Percentiles rank a stretch among this genome's conserved stretches.
Conservation (phyloP, 345 rosid species). For the Clausena lansium region DNA sequence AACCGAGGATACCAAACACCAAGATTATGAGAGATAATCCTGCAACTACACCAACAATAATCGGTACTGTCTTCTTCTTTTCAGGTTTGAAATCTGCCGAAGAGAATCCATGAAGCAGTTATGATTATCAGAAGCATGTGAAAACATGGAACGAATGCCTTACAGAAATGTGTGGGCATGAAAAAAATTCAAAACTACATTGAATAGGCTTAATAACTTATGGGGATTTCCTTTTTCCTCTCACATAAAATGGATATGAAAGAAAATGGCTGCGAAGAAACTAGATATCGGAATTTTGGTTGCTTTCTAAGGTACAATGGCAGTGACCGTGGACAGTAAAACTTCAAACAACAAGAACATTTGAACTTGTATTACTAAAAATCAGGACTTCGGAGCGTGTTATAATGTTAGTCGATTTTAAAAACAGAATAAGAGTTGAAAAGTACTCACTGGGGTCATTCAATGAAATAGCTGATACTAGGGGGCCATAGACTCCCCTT, state of each 20-base stretch:
- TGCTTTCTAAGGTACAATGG: not conserved
- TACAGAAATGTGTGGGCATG: not conserved
- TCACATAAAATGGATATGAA: not conserved
- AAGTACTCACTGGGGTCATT: constrained; percentile 27
- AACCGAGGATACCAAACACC: constrained; percentile 28
- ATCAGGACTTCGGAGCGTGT: not conserved
- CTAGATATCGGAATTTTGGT: not conserved
- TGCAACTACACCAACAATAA: constrained; percentile 28
- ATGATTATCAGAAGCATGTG: not conserved
- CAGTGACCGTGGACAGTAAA: not conserved
- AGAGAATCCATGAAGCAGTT: constrained; percentile 12
- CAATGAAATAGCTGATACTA: constrained; percentile 54
- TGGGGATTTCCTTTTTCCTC: not conserved
- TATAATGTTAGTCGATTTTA: not conserved
- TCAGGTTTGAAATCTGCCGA: constrained; percentile 30
- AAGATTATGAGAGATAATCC: constrained; percentile 25
- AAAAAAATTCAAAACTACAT: not conserved
- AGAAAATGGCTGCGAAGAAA: not conserved
- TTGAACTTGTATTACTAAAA: not conserved
- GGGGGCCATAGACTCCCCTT: constrained; percentile 55
- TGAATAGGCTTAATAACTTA: not conserved
- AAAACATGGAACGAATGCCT: not conserved
- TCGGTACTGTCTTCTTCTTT: constrained; percentile 19
- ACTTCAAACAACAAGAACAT: not conserved
- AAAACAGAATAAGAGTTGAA: not conserved